These are phyloP conservation scores for Starmerella ratchasimensis DNA, from an alignment of 805 yeast species.

Conservation along the genomic window DNA sequence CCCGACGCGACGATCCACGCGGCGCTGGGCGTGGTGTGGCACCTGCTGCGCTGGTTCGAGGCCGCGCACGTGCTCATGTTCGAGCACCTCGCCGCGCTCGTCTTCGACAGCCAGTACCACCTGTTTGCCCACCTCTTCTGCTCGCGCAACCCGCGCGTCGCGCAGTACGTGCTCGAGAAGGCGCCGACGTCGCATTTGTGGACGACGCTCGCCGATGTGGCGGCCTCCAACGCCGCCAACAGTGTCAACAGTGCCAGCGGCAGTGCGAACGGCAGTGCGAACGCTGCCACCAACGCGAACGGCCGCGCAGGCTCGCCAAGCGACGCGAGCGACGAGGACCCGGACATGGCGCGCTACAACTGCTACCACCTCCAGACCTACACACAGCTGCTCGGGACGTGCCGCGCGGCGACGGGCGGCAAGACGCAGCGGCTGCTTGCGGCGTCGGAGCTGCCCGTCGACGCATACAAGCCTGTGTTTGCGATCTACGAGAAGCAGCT, in stretches of 20 bases:
- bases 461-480: conserved; percentile 42
- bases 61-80: conserved; percentile 62
- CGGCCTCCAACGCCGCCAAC: too few species aligned
- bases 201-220: too few species aligned
- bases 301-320: conserved; percentile 3
- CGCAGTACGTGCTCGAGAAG: conserved; percentile 12
- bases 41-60: conserved; percentile 66
- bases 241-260: too few species aligned
- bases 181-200: conserved; percentile 1
- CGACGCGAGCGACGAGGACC: conserved; percentile 6
- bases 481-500: conserved; percentile 48
- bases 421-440: conserved; percentile 63
- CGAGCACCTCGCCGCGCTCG: conserved; percentile 54
- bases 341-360: conserved; percentile 13
- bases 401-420: conserved; percentile 46
- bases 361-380: conserved; percentile 23
- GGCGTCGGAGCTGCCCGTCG: conserved; percentile 47
- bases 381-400: conserved; percentile 38
- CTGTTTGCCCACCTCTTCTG: conserved; percentile 28
- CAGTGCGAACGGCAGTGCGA: too few species aligned
- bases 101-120: conserved; percentile 60
- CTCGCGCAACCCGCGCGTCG: conserved; percentile 18
- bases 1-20: conserved; percentile 14
- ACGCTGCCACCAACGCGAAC: neutral
- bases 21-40: conserved; percentile 12